Evolutionary conservation across 345 rosid species (phyloP).

Genomic region (Trapa incisa): DNA sequence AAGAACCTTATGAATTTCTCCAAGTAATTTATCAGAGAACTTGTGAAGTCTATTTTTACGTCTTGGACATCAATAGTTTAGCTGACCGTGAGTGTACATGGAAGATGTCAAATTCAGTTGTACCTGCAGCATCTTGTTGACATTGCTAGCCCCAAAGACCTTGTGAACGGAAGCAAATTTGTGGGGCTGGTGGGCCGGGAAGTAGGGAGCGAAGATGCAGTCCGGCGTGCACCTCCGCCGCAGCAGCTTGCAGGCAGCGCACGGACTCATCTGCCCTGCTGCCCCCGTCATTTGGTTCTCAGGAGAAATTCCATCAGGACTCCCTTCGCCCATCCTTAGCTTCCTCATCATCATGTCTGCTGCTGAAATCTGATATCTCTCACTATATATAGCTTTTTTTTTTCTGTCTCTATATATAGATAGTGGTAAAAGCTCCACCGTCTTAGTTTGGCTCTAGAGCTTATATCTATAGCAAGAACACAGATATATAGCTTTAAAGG

Average conservation of each 20-base stretch:
- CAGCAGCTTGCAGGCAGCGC: constrained; percentile 93
- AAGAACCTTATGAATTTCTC: too few species aligned
- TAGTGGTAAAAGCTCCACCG: too few species aligned
- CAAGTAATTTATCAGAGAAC: too few species aligned
- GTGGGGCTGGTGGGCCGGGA: constrained; percentile 72
- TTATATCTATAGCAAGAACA: background rate
- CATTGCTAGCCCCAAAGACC: constrained; percentile 92
- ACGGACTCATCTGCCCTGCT: constrained; percentile 29
- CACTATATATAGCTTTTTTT: background rate
- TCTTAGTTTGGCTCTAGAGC: background rate
- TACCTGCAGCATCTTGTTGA: constrained; percentile 90
- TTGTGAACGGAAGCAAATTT: constrained; percentile 82
- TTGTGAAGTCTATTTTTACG: too few species aligned
- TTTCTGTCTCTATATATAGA: background rate
- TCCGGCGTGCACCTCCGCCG: constrained; percentile 66
- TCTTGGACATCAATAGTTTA: too few species aligned
- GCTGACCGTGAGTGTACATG: too few species aligned
- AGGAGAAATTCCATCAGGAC: too few species aligned
- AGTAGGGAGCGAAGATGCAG: constrained; percentile 81
- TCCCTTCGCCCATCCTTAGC: background rate
- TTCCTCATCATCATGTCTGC: background rate
- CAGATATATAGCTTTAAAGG: background rate
- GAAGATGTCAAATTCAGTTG: background rate
- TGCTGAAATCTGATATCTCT: too few species aligned
- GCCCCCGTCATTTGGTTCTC: background rate